Evolutionary conservation across 441 rosid species (phyloP).

Genomic region (Gossypium schwendimanii): DNA sequence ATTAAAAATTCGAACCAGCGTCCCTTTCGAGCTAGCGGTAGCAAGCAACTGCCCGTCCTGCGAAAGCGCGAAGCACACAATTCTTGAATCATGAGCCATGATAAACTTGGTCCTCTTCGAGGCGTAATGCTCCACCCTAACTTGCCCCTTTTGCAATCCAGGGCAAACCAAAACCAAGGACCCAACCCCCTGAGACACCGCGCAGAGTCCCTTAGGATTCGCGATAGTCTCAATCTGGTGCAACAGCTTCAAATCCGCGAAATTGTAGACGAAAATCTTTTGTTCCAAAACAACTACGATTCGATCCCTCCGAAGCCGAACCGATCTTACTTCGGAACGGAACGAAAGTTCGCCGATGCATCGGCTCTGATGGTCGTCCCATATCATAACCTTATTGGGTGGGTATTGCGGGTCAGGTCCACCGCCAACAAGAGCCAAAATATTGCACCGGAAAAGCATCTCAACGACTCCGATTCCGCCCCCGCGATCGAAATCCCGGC

Average conservation of each 20-base stretch:
- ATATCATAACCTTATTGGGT: conserved; percentile 80
- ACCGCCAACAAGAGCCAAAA: conserved; percentile 79
- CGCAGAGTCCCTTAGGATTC: conserved; percentile 89
- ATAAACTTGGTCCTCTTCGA: conserved; percentile 80
- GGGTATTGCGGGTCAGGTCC: conserved; percentile 74
- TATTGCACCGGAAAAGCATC: conserved; percentile 90
- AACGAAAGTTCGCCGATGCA: conserved; percentile 86
- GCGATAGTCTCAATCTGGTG: conserved; percentile 85
- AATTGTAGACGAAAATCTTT: conserved; percentile 79
- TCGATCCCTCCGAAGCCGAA: conserved; percentile 71
- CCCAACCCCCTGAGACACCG: conserved; percentile 69
- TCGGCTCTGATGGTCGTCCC: conserved; percentile 89
- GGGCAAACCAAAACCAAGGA: conserved; percentile 81
- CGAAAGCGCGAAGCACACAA: conserved; percentile 72
- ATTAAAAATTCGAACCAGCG: conserved; percentile 67
- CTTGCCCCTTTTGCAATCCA: conserved; percentile 88
- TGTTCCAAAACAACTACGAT: conserved; percentile 74
- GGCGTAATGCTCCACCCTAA: conserved; percentile 81
- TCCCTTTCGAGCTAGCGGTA: conserved; percentile 82
- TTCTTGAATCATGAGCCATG: conserved; percentile 91
- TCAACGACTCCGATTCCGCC: conserved; percentile 73
- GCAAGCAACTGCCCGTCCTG: conserved; percentile 84
- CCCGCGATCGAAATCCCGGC: conserved; percentile 68
- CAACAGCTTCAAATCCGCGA: conserved; percentile 67
- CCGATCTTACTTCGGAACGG: conserved; percentile 79